phyloP scores from a whole-genome alignment of 148 eudicot species.

The Chenopodium album region DNA sequence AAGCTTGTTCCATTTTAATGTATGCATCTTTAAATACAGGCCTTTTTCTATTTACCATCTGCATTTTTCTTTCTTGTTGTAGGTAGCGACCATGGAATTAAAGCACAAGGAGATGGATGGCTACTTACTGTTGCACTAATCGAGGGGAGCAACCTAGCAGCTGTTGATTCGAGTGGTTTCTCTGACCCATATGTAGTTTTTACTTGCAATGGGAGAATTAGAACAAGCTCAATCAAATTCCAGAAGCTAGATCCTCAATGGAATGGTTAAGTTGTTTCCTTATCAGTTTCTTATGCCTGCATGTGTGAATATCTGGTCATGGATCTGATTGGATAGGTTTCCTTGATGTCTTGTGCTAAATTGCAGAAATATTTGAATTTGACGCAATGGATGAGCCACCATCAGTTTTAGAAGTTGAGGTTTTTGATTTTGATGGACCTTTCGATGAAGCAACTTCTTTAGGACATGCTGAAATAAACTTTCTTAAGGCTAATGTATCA shows the following conservation, averaged over 20 bases:
- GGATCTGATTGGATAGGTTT: conserved; percentile 5
- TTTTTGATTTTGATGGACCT: conserved; percentile 98
- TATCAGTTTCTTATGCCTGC: background rate
- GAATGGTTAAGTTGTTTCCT: conserved; percentile 61
- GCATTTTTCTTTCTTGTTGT: conserved; percentile 21
- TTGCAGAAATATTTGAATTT: conserved; percentile 96
- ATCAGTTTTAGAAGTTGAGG: conserved; percentile 82
- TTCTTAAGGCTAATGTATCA: conserved; percentile 71
- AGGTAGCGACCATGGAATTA: conserved; percentile 91
- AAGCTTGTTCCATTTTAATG: too few species aligned
- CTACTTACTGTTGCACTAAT: conserved; percentile 92
- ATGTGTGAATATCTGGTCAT: background rate
- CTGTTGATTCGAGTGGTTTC: conserved; percentile 83
- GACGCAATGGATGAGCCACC: conserved; percentile 99
- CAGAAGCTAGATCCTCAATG: conserved; percentile 90
- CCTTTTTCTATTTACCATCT: background rate
- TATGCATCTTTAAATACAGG: too few species aligned
- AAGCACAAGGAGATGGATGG: conserved; percentile 98
- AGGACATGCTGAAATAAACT: conserved; percentile 87
- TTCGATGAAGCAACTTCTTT: conserved; percentile 92
- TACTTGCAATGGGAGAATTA: conserved; percentile 83
- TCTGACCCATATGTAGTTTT: conserved; percentile 96
- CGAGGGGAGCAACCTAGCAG: conserved; percentile 89
- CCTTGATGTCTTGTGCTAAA: conserved; percentile 15
- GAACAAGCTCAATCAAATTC: conserved; percentile 95